Evolutionary conservation across 1,139 yeast genomes (phyloP).

Genomic region (Suhomyces terraborum): DNA sequence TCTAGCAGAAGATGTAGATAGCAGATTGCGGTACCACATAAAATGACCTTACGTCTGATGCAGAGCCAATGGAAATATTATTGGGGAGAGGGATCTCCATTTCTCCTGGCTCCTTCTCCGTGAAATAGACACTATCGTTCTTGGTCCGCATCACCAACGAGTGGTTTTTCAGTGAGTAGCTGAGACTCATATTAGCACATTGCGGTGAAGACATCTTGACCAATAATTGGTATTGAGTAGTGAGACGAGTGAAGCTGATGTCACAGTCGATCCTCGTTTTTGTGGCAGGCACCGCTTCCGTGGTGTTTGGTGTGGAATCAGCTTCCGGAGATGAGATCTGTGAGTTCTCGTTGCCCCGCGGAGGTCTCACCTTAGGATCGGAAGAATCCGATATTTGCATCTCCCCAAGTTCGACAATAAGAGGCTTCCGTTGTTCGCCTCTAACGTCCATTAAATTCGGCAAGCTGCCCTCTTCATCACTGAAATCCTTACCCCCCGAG

Average conservation of each 20-base stretch:
- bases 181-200: neutral
- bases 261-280: slow-evolving; percentile 9
- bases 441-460: slow-evolving; percentile 25
- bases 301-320: neutral
- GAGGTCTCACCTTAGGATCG: neutral
- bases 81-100: slow-evolving; percentile 21
- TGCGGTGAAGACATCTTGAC: slow-evolving; percentile 15
- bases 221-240: slow-evolving; percentile 12
- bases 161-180: slow-evolving; percentile 6
- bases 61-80: slow-evolving; percentile 3
- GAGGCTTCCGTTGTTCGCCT: slow-evolving; percentile 24
- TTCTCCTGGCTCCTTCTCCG: slow-evolving; percentile 4
- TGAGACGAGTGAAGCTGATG: slow-evolving; percentile 13
- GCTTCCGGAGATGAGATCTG: neutral
- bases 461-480: slow-evolving; percentile 18
- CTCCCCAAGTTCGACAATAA: slow-evolving; percentile 45
- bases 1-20: slow-evolving; percentile 9
- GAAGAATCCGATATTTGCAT: slow-evolving; percentile 21
- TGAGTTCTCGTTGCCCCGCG: neutral
- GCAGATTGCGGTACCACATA: slow-evolving; percentile 3
- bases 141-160: slow-evolving; percentile 4
- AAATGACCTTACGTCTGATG: slow-evolving; percentile 5
- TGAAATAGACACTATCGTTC: slow-evolving; percentile 14
- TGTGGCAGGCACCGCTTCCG: neutral
- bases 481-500: slow-evolving; percentile 1